Base-by-base conservation (phyloP, 164 flowering plant genomes). In the Vitis labrusca region DNA sequence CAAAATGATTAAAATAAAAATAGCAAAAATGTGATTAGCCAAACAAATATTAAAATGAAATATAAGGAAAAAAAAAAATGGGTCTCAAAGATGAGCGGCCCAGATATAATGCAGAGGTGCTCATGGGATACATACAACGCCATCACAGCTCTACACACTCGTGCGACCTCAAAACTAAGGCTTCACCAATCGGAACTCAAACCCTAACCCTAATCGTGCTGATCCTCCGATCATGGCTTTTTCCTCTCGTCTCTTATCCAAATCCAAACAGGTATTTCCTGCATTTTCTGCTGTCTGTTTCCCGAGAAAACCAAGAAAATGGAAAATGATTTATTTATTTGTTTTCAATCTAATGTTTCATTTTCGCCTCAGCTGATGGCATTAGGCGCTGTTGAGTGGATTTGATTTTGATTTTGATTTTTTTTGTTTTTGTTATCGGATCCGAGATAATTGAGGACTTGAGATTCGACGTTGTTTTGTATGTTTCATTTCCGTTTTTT, bases 251-350 rank as follows among this genome's bases (percentile, higher is more conserved):
- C 66, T 84, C 61, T 48, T 84, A 9, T 79, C 82, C 72, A 81
- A 78, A 81, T 82, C 85, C 74, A 79, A 66, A 68, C 86, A 82
- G 89, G 87, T 84, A 15, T 3, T 32, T 19, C 3, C 19, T 56
- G 59, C 5, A 37, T 11, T 49, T 23, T 52, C 37, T 15, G 19
- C 5, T 65, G 52, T 49, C 14, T 57, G 27, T 13, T 57, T 30
- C 27, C 23, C 30, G n/a, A 9, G 14, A 37, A 65, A 53, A 13
- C 8, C 8, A 8, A 13, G 2, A 9, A 13, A 23, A 29, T 23
- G 12, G 13, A 10, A 23, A 37, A 59, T 2, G 13, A 59, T 59
- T 23, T 19, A 57, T n/a, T 23, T 19, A 57, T n/a, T 57, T 29
- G 14, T 61, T 57, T 37, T 8, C 14, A 37, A 13, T 44, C 49